Conservation (phyloP, 2,329 filamentous ascomycete genomes). For the Davidsoniella neocaledoniae region DNA sequence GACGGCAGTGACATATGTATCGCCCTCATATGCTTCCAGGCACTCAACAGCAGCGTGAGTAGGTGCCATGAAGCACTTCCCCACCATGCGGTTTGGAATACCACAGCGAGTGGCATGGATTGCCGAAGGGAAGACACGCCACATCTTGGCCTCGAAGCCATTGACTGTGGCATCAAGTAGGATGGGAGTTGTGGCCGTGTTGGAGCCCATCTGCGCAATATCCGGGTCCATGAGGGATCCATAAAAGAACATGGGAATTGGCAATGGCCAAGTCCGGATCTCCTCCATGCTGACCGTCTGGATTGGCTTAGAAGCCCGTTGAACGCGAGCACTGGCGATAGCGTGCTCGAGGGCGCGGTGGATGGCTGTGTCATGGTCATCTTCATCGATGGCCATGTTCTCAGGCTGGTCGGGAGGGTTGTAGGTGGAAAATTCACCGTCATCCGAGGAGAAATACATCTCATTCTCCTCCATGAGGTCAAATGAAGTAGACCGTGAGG, state of each 20-base stretch:
- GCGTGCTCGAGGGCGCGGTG: not conserved
- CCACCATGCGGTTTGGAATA: not conserved
- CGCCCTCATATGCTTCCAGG: slow-evolving; percentile 5
- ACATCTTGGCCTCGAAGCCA: slow-evolving; percentile 9
- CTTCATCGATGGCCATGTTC: not conserved
- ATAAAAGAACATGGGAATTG: slow-evolving; percentile 9
- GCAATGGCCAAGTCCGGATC: not conserved
- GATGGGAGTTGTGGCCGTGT: not conserved
- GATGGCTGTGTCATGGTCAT: not conserved
- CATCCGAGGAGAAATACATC: not conserved
- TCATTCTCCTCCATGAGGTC: not conserved
- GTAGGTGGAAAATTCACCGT: too few relatives aligned
- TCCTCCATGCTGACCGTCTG: not conserved
- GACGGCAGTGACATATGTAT: slow-evolving; percentile 3
- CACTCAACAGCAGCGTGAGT: not conserved
- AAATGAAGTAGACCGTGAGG: too few relatives aligned
- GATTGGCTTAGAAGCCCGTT: not conserved
- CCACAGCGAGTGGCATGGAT: not conserved
- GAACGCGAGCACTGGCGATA: not conserved
- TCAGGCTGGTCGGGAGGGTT: too few relatives aligned
- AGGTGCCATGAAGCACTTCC: not conserved
- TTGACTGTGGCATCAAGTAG: not conserved
- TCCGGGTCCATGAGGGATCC: slow-evolving; percentile 9
- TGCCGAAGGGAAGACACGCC: slow-evolving; percentile 8
- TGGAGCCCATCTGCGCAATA: slow-evolving; percentile 9